Base-by-base conservation (phyloP, 495 filamentous ascomycete species). In the Neurospora sp. region DNA sequence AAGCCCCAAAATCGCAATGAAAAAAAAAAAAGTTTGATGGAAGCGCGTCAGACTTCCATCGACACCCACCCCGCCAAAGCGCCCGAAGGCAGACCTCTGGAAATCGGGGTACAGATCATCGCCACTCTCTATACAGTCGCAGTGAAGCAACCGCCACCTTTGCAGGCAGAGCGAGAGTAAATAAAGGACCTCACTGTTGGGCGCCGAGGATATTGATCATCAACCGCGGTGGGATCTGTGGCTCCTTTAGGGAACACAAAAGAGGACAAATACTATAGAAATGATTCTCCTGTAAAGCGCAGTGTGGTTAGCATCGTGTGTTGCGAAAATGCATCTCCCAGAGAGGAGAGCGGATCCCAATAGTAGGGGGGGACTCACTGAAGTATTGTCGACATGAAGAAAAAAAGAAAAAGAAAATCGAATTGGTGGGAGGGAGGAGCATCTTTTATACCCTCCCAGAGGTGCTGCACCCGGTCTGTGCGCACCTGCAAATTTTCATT, bases 231-330 rank as follows among this genome's bases (percentile, higher is more conserved):
- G 85, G 85, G 83, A 82, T 88, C 86, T 87, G 85, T 87, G 82
- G 85, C 86, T 88, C 82, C 82, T 90, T 88, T 92, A 88, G 88
- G 90, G 85, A 91, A 89, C 87, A 89, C 88, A 92, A 88, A 89
- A 87, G 70, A 48, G 70, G 70, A 71, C 70, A 48, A 71, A 42
- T 71, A 71, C 70, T 71, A 71, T 71, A 71, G 70, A 71, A 71
- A 71, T 71, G 70, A 71, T 71, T 71, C 70, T 71, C 70, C 70
- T 71, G 70, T 39, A 18, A 35, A 48, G 70, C 11, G 9, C 31
- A 3, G 7, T 10, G 70, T 53, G 41, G 70, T 71, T 59, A 71
- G 70, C 11, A 48, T 70, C 38, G 3, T 61, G 10, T 12, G 40
- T 22, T 53, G 69, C 18, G 20, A 70, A 27, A 16, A 6, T 14